phyloP scores from a whole-genome alignment of 371 early-diverging fungal species.

The Phascolomyces articulosus region DNA sequence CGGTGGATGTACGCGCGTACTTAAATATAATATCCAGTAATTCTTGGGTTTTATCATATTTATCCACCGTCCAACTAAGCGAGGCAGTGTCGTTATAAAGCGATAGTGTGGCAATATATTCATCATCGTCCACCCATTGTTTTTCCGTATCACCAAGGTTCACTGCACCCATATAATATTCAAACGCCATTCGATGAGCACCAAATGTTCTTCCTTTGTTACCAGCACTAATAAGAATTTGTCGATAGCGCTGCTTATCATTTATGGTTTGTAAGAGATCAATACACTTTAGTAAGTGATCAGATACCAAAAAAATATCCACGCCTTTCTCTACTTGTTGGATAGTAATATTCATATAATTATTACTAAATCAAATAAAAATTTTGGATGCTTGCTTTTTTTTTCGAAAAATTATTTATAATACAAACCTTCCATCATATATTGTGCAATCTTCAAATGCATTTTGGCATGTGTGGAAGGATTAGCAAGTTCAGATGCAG shows the following conservation, averaged over 20 bases:
- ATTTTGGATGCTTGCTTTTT: no score
- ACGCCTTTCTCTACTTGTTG: background rate
- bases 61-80: constrained; percentile 43
- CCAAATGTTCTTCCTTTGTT: constrained; percentile 39
- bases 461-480: constrained; percentile 34
- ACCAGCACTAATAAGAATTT: constrained; percentile 38
- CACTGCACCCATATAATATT: constrained; percentile 40
- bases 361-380: background rate
- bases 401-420: no score
- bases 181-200: constrained; percentile 43
- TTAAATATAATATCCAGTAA: constrained; percentile 32
- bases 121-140: constrained; percentile 22
- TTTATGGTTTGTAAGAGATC: constrained; percentile 15
- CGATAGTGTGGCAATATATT: constrained; percentile 27
- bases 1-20: constrained; percentile 31
- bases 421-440: constrained; percentile 24
- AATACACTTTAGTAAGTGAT: constrained; percentile 43
- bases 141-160: constrained; percentile 9
- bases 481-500: constrained; percentile 44
- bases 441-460: constrained; percentile 40
- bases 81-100: constrained; percentile 36
- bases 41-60: constrained; percentile 32
- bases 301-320: constrained; percentile 36
- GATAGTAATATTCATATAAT: background rate
- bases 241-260: constrained; percentile 24